Percentiles rank a stretch among this genome's conserved stretches.
Evolutionary conservation across 805 yeast genomes (phyloP).

Genomic region (Cyberlindnera nakhonratchasimensis): DNA sequence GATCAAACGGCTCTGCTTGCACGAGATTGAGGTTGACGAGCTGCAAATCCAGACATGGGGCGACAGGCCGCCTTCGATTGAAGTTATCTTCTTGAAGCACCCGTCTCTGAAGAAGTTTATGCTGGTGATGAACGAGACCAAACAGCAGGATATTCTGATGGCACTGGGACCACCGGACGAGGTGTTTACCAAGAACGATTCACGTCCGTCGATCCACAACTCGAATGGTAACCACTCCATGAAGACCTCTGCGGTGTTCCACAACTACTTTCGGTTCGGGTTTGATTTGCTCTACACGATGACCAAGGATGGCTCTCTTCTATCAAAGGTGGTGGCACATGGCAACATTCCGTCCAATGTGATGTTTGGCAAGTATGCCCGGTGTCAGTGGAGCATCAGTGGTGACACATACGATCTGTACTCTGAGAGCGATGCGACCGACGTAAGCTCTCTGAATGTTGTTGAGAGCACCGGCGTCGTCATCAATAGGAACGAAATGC

Average conservation of each 20-base stretch:
- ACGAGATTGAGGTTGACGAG: conserved; percentile 15
- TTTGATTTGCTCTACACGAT: conserved; percentile 46
- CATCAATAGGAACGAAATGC: conserved; percentile 31
- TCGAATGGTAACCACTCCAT: conserved; percentile 6
- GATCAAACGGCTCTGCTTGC: background rate
- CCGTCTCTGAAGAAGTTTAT: conserved; percentile 16
- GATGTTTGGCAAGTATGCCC: conserved; percentile 52
- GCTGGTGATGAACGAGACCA: conserved; percentile 39
- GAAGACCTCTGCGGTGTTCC: conserved; percentile 33
- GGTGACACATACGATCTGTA: background rate
- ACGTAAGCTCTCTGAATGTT: too few relatives aligned
- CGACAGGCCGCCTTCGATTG: background rate
- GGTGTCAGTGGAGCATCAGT: conserved; percentile 28
- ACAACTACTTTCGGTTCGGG: conserved; percentile 54
- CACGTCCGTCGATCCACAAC: conserved; percentile 39
- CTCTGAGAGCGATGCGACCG: too few relatives aligned
- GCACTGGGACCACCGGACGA: conserved; percentile 58
- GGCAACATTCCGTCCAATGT: conserved; percentile 48
- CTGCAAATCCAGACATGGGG: conserved; percentile 7
- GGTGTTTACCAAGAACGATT: conserved; percentile 42
- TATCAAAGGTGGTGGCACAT: conserved; percentile 48
- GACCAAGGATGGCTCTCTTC: conserved; percentile 31
- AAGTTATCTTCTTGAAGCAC: conserved; percentile 28
- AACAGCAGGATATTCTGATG: conserved; percentile 46
- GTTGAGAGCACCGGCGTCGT: conserved; percentile 13